These are phyloP conservation scores for Cucumis cinereus DNA, from an alignment of 306 rosid species.

Conservation along the genomic window DNA sequence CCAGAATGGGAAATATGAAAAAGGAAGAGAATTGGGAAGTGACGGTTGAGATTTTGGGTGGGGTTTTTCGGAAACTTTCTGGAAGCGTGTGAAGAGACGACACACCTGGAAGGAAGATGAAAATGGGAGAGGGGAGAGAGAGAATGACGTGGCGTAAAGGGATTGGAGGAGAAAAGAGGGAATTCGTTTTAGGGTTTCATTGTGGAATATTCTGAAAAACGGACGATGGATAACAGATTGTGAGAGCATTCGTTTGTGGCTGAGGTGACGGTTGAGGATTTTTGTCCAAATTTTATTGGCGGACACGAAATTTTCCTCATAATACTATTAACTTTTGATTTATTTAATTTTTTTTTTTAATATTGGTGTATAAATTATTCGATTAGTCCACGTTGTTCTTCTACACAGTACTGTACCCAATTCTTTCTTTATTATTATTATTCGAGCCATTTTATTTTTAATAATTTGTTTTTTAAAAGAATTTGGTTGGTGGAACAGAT, in stretches of 20 bases:
- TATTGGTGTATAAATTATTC: neutral
- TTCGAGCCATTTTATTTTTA: too few species aligned
- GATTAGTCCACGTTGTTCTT: too few species aligned
- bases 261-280: neutral
- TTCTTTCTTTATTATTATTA: too few species aligned
- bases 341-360: too few species aligned
- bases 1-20: neutral
- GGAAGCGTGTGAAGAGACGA: conserved; percentile 13
- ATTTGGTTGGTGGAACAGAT: too few species aligned
- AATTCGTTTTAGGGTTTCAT: neutral
- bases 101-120: neutral
- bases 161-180: conserved; percentile 7
- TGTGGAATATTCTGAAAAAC: conserved; percentile 12
- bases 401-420: too few species aligned
- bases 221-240: neutral
- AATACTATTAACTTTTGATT: neutral
- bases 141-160: neutral
- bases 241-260: neutral
- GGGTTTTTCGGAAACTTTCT: conserved; percentile 10
- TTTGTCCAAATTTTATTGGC: neutral
- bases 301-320: neutral
- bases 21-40: neutral
- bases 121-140: neutral
- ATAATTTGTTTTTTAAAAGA: too few species aligned
- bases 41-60: conserved; percentile 10